phyloP scores from a whole-genome alignment of 345 rosid genomes.

The Heritiera fomes region DNA sequence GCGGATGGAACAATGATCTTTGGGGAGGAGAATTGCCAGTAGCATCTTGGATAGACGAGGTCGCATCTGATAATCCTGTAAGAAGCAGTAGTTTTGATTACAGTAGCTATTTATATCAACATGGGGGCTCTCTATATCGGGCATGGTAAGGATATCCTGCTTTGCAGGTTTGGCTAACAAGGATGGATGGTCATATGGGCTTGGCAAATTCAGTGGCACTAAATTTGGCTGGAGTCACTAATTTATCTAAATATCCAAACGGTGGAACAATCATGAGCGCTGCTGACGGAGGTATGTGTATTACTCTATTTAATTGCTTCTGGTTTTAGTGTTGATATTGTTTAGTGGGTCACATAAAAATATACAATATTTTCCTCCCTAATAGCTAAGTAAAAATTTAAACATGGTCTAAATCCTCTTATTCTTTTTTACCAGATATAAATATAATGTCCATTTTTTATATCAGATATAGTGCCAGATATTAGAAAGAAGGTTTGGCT shows the following conservation, averaged over 20 bases:
- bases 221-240: conserved; percentile 60
- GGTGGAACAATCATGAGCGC: conserved; percentile 70
- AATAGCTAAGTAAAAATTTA: conserved; percentile 3
- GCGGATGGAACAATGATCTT: conserved; percentile 94
- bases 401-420: neutral
- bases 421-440: neutral
- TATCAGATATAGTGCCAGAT: neutral
- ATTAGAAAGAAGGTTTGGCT: neutral
- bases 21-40: conserved; percentile 94
- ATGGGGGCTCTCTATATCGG: neutral
- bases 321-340: neutral
- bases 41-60: conserved; percentile 81
- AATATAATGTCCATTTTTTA: neutral
- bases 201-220: conserved; percentile 84
- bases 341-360: neutral
- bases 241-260: conserved; percentile 56
- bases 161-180: conserved; percentile 72
- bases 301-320: conserved; percentile 12
- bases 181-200: conserved; percentile 97
- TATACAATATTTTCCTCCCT: neutral
- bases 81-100: conserved; percentile 22
- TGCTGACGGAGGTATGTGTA: conserved; percentile 55
- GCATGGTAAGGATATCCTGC: conserved; percentile 4
- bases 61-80: conserved; percentile 79
- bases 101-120: neutral